Evolutionary conservation across 192 early-diverging fungal species (phyloP).

Genomic region (Coemansia sp.): DNA sequence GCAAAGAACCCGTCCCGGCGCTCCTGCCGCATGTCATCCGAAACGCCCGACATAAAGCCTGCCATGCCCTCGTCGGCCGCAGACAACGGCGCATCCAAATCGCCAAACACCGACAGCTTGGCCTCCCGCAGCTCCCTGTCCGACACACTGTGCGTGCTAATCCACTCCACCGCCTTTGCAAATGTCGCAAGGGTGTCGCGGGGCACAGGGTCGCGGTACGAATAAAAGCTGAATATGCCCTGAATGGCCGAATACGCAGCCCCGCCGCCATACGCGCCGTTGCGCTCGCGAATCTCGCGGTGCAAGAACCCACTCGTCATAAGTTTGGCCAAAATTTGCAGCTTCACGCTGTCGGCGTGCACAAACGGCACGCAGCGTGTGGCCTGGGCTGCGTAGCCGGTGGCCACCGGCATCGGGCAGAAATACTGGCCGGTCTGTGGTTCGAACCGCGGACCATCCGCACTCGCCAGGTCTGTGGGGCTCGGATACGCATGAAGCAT

Average conservation of each 20-base stretch:
- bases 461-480: neutral
- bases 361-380: slow-evolving; percentile 82
- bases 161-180: slow-evolving; percentile 66
- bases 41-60: slow-evolving; percentile 73
- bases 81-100: slow-evolving; percentile 81
- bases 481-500: slow-evolving; percentile 30
- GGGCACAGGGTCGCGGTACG: slow-evolving; percentile 89
- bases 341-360: slow-evolving; percentile 74
- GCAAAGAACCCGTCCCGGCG: slow-evolving; percentile 76
- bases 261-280: slow-evolving; percentile 96
- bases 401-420: slow-evolving; percentile 79
- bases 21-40: slow-evolving; percentile 83
- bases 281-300: slow-evolving; percentile 95
- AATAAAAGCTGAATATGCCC: slow-evolving; percentile 84
- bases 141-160: slow-evolving; percentile 42
- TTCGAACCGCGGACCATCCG: slow-evolving; percentile 22
- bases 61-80: slow-evolving; percentile 83
- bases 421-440: slow-evolving; percentile 64
- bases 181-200: slow-evolving; percentile 75
- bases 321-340: slow-evolving; percentile 78
- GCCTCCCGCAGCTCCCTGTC: slow-evolving; percentile 82
- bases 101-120: slow-evolving; percentile 85
- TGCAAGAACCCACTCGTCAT: slow-evolving; percentile 88
- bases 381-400: slow-evolving; percentile 78
- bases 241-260: slow-evolving; percentile 68